Percentiles rank a stretch among this genome's conserved stretches.
Conservation (phyloP, 164 flowering plant species). For the Pachysandra terminalis region DNA sequence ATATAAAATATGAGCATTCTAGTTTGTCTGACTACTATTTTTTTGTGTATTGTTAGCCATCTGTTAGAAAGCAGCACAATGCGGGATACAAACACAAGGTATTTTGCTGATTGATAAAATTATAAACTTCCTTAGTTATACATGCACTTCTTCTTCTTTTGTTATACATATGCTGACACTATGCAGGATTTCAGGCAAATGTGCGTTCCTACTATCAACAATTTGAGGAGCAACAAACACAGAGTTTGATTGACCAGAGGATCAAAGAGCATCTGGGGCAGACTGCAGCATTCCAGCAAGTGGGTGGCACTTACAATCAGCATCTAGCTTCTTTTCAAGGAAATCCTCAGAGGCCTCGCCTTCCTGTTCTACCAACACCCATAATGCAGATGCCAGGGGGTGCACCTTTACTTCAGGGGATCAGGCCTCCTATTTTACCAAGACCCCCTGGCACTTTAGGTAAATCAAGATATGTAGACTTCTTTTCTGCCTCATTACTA, state of each 20-base stretch:
- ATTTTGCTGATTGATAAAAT: conserved; percentile 4
- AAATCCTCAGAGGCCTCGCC: conserved; percentile 51
- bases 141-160: neutral
- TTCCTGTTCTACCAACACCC: conserved; percentile 60
- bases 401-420: conserved; percentile 48
- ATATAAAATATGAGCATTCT: neutral
- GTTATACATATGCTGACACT: conserved; percentile 2
- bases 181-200: conserved; percentile 59
- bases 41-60: conserved; percentile 53
- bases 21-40: conserved; percentile 1
- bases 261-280: conserved; percentile 93
- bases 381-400: conserved; percentile 34
- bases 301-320: conserved; percentile 79
- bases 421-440: conserved; percentile 74
- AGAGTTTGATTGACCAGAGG: conserved; percentile 87
- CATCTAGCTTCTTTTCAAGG: conserved; percentile 41
- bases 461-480: conserved; percentile 15
- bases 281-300: conserved; percentile 73
- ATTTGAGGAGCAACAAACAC: conserved; percentile 91
- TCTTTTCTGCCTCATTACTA: no score
- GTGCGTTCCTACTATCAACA: conserved; percentile 88
- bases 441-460: conserved; percentile 58
- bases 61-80: conserved; percentile 98
- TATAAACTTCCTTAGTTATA: neutral
- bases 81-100: conserved; percentile 99